A percentile compares a stretch with the other conserved stretches of the same genome.
phyloP scores from a whole-genome alignment of 73 alveolate genomes.

The Blepharisma stoltei region DNA sequence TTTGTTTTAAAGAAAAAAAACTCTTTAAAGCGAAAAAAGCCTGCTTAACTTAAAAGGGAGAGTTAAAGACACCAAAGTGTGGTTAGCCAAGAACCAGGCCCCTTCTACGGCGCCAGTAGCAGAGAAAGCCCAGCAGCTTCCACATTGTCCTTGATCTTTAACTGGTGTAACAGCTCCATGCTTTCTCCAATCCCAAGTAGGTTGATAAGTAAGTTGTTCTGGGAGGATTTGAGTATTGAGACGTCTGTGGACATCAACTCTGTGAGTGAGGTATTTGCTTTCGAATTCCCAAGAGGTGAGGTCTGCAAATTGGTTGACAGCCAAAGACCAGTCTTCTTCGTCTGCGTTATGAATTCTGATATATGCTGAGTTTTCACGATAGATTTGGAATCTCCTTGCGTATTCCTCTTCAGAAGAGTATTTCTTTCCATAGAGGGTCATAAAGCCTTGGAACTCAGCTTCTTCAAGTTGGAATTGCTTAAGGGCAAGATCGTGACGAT shows the following conservation, averaged over 20 bases:
- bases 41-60: too few relatives aligned
- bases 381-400: slow-evolving; percentile 33
- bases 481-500: too few relatives aligned
- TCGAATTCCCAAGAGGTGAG: slow-evolving; percentile 26
- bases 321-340: background rate
- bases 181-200: background rate
- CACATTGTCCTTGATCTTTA: slow-evolving; percentile 73
- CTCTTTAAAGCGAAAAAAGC: too few relatives aligned
- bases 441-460: background rate
- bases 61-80: too few relatives aligned
- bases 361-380: slow-evolving; percentile 31
- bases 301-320: slow-evolving; percentile 34
- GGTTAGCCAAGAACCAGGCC: slow-evolving; percentile 24
- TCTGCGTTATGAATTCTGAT: slow-evolving; percentile 14
- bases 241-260: background rate
- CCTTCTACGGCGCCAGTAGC: slow-evolving; percentile 65
- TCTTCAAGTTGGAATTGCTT: background rate
- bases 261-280: slow-evolving; percentile 29
- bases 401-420: slow-evolving; percentile 51
- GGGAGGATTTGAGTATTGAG: background rate
- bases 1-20: too few relatives aligned
- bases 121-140: slow-evolving; percentile 81
- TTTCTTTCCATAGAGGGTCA: slow-evolving; percentile 26
- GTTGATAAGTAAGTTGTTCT: background rate
- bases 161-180: slow-evolving; percentile 49